A percentile compares a stretch with the other conserved stretches of the same genome.
These are phyloP conservation scores for Heritiera fomes DNA, from an alignment of 345 rosid species.

Conservation along the genomic window DNA sequence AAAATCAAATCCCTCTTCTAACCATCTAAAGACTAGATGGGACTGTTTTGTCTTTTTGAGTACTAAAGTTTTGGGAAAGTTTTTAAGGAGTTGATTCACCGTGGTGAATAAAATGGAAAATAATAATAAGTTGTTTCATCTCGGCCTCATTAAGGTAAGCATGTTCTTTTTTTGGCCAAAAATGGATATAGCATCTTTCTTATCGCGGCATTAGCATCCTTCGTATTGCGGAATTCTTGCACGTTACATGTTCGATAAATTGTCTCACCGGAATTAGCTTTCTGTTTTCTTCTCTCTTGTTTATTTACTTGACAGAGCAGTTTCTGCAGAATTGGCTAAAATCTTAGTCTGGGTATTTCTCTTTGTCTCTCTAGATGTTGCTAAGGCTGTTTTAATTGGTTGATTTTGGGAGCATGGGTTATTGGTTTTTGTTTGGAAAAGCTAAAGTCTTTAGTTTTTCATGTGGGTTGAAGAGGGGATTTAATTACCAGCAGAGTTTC, in stretches of 20 bases:
- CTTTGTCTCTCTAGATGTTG: not conserved
- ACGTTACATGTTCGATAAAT: not conserved
- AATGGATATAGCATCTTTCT: no score
- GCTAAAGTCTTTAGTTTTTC: slow-evolving; percentile 25
- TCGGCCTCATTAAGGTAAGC: not conserved
- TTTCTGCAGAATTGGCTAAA: not conserved
- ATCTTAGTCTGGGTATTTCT: not conserved
- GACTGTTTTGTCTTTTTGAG: no score
- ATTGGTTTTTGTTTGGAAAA: slow-evolving; percentile 29
- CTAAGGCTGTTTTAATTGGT: not conserved
- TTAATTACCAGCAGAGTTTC: slow-evolving; percentile 48
- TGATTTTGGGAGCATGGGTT: slow-evolving; percentile 25
- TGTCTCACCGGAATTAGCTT: not conserved
- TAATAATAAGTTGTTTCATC: no score
- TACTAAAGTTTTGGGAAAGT: no score
- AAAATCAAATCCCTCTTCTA: no score
- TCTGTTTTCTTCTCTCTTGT: not conserved
- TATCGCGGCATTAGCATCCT: no score
- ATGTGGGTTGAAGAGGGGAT: slow-evolving; percentile 37
- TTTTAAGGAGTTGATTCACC: no score
- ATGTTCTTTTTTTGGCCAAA: not conserved
- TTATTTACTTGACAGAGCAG: not conserved
- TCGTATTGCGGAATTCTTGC: not conserved
- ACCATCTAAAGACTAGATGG: no score
- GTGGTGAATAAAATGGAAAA: no score